Conservation (phyloP, 2,329 filamentous ascomycete genomes). For the Fusarium pseudonygamai region DNA sequence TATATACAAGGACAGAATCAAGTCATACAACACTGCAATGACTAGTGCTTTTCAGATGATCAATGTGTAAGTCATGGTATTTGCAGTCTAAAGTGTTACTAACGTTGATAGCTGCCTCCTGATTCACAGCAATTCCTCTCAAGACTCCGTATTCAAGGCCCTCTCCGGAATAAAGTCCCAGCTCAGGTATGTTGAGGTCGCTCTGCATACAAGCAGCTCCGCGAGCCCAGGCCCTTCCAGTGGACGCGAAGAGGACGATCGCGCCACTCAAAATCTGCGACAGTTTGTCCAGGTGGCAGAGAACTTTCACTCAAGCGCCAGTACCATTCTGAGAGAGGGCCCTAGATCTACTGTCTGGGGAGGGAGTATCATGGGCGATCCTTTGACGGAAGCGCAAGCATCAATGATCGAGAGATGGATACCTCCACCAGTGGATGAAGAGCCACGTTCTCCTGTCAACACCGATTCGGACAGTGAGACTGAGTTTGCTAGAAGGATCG, state of each 20-base stretch:
- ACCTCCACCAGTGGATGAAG: background rate
- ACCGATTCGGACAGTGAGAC: background rate
- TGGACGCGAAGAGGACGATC: background rate
- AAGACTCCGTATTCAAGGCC: background rate
- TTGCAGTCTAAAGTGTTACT: rapidly evolving
- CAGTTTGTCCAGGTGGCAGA: background rate
- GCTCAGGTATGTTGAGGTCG: background rate
- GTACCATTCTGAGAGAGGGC: background rate
- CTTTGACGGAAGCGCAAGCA: background rate
- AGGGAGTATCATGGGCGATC: background rate
- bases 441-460: background rate
- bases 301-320: background rate
- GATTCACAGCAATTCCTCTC: background rate
- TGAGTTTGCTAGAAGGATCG: background rate
- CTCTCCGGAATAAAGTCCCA: background rate
- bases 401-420: background rate
- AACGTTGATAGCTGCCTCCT: background rate
- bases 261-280: background rate
- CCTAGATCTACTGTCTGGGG: background rate
- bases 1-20: background rate
- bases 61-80: background rate
- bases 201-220: background rate
- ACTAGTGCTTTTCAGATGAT: background rate
- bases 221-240: background rate
- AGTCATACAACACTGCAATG: background rate